Base-by-base conservation (phyloP, 495 filamentous ascomycete species). In the Recurvomyces mirabilis region DNA sequence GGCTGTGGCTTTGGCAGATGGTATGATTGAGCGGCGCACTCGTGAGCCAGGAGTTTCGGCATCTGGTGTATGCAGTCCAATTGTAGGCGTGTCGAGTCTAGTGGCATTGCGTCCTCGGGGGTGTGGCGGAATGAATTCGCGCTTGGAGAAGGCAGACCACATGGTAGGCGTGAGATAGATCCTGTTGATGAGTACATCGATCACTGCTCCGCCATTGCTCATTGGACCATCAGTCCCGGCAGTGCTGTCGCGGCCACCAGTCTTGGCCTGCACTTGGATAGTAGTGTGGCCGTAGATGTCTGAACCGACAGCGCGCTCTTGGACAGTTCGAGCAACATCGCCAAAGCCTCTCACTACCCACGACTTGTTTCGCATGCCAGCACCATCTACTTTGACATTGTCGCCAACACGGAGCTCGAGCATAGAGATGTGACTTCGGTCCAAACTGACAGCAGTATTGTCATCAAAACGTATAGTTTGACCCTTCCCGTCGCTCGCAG, bases 401-500 rank as follows among this genome's bases (percentile, higher is more conserved):
- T 68, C 66, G 1, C 61, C 64, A 26, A 53, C 21, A 5, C 53
- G 52, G 14, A 69, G 50, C 14, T 66, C 58, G 15, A 69, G 47
- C 5, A 48, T 36, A 9, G 51, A 42, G 0, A 67, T 49, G 12
- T 58, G 32, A 1, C 41, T 18, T 2, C 41, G 2, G 1, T 64
- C 60, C 4, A 60, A 5, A 10, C 10, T 15, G 20, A 56, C 53
- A 12, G 55, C 30, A 2, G 55, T 60, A 0, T 56, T 63, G 44
- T 69, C 64, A 47, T 68, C 66, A 42, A 67, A 69, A 11, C 58
- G 54, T 12, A 69, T 46, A 18, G 47, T 38, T 23, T 56, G 45
- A 12, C 21, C 41, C 9, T 21, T 21, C 18, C 50, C 49, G 23
- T 39, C 38, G 5, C 22, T 11, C 9, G 42, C 40, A 25, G 22